A percentile compares a stretch with the other conserved stretches of the same genome.
phyloP scores from a whole-genome alignment of 495 filamentous ascomycete genomes.

The Neurospora sp. region DNA sequence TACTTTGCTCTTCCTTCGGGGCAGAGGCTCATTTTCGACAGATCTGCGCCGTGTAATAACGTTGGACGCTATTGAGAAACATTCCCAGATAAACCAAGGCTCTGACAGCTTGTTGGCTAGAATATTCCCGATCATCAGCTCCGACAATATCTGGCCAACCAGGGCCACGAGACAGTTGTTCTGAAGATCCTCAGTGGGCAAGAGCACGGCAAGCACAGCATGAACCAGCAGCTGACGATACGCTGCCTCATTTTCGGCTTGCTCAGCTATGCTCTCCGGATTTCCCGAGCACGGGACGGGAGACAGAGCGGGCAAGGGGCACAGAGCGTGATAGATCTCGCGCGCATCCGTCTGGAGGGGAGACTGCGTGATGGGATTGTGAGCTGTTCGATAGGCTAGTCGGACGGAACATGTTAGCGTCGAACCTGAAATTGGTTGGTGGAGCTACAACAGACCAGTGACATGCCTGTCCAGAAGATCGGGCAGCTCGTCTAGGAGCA shows the following conservation, averaged over 20 bases:
- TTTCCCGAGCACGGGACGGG: constrained; percentile 55
- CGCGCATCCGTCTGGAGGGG: constrained; percentile 49
- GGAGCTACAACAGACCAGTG: constrained; percentile 46
- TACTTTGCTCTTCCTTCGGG: constrained; percentile 4
- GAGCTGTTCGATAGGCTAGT: constrained; percentile 46
- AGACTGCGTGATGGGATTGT: constrained; percentile 41
- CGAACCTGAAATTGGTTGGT: background rate
- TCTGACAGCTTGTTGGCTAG: constrained; percentile 71
- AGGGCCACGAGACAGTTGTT: constrained; percentile 74
- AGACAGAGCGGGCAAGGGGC: constrained; percentile 68
- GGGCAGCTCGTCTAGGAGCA: constrained; percentile 84
- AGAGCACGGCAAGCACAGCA: constrained; percentile 64
- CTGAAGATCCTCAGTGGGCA: constrained; percentile 87
- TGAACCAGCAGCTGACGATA: constrained; percentile 78
- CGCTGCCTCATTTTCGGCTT: constrained; percentile 63
- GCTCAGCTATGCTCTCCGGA: constrained; percentile 42
- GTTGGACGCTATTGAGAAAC: constrained; percentile 48
- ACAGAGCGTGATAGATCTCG: constrained; percentile 72
- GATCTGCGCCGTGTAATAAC: constrained; percentile 9
- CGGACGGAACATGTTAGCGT: background rate
- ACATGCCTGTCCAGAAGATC: constrained; percentile 73
- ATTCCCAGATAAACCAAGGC: constrained; percentile 77
- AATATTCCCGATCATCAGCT: constrained; percentile 71
- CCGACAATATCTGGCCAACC: constrained; percentile 74
- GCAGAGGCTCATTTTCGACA: constrained; percentile 3